phyloP scores from a whole-genome alignment of 305 asterid species.

The Rubia balearica region DNA sequence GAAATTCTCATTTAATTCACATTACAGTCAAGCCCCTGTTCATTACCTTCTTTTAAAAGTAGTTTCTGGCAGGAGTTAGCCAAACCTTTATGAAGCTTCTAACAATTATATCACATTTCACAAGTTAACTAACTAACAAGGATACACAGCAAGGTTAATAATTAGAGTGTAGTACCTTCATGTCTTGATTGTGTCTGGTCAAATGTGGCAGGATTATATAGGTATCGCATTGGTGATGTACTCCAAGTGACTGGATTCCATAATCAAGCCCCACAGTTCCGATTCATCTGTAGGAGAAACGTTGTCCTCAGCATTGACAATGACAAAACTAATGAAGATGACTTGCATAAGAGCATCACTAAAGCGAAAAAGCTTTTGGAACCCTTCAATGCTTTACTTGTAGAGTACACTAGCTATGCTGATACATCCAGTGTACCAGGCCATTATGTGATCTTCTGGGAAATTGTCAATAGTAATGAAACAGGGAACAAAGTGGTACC shows the following conservation, averaged over 20 bases:
- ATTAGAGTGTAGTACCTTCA: not conserved
- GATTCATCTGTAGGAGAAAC: conserved; percentile 67
- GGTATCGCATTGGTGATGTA: conserved; percentile 75
- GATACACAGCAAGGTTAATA: not conserved
- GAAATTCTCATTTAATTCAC: conserved; percentile 6
- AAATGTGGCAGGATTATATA: conserved; percentile 37
- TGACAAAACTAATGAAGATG: conserved; percentile 66
- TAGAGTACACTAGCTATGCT: conserved; percentile 79
- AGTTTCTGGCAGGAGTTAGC: not conserved
- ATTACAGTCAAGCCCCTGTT: not conserved
- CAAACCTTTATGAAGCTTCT: not conserved
- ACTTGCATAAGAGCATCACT: conserved; percentile 60
- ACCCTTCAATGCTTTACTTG: conserved; percentile 47
- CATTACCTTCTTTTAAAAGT: not conserved
- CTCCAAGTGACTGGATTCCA: conserved; percentile 73
- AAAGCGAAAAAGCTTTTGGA: conserved; percentile 41
- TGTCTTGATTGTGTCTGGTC: not conserved
- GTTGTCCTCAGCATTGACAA: conserved; percentile 71
- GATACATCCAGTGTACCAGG: conserved; percentile 68
- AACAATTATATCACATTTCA: not conserved
- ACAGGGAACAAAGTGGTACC: conserved; percentile 18
- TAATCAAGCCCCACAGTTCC: conserved; percentile 60
- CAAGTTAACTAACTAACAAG: not conserved
- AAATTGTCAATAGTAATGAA: conserved; percentile 31
- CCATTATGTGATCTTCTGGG: conserved; percentile 79